phyloP scores from a whole-genome alignment of 2,329 filamentous ascomycete species.

The Colletotrichum tropicale region DNA sequence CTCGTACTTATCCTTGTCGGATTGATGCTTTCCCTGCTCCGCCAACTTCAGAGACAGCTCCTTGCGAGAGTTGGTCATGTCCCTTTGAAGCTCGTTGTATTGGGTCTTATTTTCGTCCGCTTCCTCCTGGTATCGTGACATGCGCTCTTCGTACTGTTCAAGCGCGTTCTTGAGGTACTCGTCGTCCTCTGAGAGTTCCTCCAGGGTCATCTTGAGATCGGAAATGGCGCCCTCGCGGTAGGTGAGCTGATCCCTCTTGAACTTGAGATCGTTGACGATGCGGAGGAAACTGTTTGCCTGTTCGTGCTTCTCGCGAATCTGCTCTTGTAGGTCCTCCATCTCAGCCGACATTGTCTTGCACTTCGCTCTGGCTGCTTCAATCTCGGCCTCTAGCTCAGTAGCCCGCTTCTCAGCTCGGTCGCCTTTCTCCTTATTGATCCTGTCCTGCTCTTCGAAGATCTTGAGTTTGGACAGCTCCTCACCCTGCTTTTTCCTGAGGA shows the following conservation, averaged over 20 bases:
- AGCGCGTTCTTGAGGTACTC: constrained; percentile 74
- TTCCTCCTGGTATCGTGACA: constrained; percentile 68
- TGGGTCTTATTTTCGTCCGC: constrained; percentile 65
- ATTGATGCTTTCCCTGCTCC: constrained; percentile 79
- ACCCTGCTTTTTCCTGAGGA: constrained; percentile 81
- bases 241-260: constrained; percentile 76
- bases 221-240: constrained; percentile 73
- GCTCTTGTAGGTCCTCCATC: constrained; percentile 62
- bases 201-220: constrained; percentile 73
- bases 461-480: constrained; percentile 76
- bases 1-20: constrained; percentile 87
- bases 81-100: constrained; percentile 68
- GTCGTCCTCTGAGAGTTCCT: constrained; percentile 80
- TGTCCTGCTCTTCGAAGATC: constrained; percentile 77
- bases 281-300: constrained; percentile 76
- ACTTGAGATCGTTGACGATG: constrained; percentile 76
- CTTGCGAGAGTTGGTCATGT: constrained; percentile 48
- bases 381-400: constrained; percentile 68
- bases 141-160: constrained; percentile 77
- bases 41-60: constrained; percentile 57
- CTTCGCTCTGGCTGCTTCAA: constrained; percentile 64
- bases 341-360: constrained; percentile 62
- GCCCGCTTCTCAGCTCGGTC: constrained; percentile 72
- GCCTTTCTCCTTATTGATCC: constrained; percentile 83
- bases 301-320: constrained; percentile 70